Conservation (phyloP, 2,329 filamentous ascomycete genomes). For the Blumeria graminis region DNA sequence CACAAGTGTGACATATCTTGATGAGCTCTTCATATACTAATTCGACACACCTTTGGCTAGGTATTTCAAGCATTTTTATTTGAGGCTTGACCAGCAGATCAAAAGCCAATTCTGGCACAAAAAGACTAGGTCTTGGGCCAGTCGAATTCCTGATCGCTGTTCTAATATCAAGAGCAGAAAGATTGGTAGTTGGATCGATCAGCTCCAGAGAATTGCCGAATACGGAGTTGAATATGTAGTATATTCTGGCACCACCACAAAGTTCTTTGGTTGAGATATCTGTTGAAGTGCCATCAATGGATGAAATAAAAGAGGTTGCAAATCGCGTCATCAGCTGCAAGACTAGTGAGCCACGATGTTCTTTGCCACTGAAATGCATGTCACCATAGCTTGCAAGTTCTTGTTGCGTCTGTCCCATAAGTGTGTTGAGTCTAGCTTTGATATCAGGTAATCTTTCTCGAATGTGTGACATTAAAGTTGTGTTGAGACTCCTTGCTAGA, state of each 20-base stretch:
- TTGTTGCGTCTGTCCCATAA: slow-evolving; percentile 99
- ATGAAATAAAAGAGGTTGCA: slow-evolving; percentile 91
- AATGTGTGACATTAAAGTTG: slow-evolving; percentile 88
- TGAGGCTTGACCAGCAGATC: slow-evolving; percentile 94
- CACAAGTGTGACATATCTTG: slow-evolving; percentile 97
- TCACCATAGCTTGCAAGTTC: slow-evolving; percentile 95
- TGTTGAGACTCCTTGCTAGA: slow-evolving; percentile 81
- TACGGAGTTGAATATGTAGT: slow-evolving; percentile 16
- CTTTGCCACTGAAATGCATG: slow-evolving; percentile 91
- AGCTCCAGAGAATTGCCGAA: slow-evolving; percentile 92
- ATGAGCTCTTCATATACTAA: slow-evolving; percentile 97
- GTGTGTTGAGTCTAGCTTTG: slow-evolving; percentile 86
- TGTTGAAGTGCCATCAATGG: slow-evolving; percentile 93
- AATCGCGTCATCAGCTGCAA: slow-evolving; percentile 96
- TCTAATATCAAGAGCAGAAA: slow-evolving; percentile 82
- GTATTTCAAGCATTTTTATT: slow-evolving; percentile 87
- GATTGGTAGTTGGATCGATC: slow-evolving; percentile 86
- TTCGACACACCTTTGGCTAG: slow-evolving; percentile 89
- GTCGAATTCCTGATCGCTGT: slow-evolving; percentile 97
- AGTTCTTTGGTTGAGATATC: slow-evolving; percentile 84
- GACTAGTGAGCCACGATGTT: slow-evolving; percentile 84
- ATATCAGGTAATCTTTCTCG: slow-evolving; percentile 90
- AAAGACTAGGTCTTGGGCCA: slow-evolving; percentile 79
- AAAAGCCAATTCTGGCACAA: slow-evolving; percentile 93
- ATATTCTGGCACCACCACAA: slow-evolving; percentile 15